Evolutionary conservation across 768 basidiomycete genomes (phyloP).

Genomic region (Fistulinella prunicolor): DNA sequence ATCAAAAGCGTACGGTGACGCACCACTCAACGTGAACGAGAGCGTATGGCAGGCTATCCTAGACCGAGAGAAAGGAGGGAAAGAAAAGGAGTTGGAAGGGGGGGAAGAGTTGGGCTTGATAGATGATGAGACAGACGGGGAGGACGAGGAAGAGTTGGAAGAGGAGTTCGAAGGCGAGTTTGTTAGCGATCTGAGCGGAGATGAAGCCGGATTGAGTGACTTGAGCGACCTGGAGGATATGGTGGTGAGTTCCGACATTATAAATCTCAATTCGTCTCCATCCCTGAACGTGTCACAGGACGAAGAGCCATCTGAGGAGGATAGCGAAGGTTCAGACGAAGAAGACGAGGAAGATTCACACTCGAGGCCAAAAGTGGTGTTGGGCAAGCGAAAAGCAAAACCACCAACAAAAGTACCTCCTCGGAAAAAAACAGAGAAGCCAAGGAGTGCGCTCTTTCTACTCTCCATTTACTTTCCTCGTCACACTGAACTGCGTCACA

Average conservation of each 20-base stretch:
- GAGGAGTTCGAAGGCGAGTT: slow-evolving; percentile 55
- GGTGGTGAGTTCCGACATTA: slow-evolving; percentile 42
- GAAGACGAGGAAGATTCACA: slow-evolving; percentile 31
- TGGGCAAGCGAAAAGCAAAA: slow-evolving; percentile 70
- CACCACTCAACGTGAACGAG: slow-evolving; percentile 97
- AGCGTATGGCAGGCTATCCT: slow-evolving; percentile 91
- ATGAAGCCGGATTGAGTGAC: slow-evolving; percentile 43
- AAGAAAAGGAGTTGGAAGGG: slow-evolving; percentile 42
- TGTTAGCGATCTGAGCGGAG: slow-evolving; percentile 53
- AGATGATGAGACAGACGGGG: slow-evolving; percentile 56
- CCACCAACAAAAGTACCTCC: slow-evolving; percentile 39
- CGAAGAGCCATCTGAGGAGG: slow-evolving; percentile 38
- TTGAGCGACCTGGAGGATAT: slow-evolving; percentile 64
- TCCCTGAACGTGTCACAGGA: slow-evolving; percentile 31
- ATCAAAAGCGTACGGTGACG: slow-evolving; percentile 96
- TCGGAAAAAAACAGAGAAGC: slow-evolving; percentile 57
- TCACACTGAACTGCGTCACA: slow-evolving; percentile 28
- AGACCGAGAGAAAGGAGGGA: slow-evolving; percentile 65
- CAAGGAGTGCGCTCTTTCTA: slow-evolving; percentile 49
- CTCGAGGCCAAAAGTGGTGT: slow-evolving; percentile 42
- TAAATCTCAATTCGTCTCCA: background rate
- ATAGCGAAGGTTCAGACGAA: slow-evolving; percentile 41
- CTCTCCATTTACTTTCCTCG: background rate
- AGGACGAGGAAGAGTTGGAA: slow-evolving; percentile 48
- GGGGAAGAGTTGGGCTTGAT: slow-evolving; percentile 41